A percentile compares a stretch with the other conserved stretches of the same genome.
phyloP scores from a whole-genome alignment of 164 flowering plant genomes.

The Chimonanthus praecox region DNA sequence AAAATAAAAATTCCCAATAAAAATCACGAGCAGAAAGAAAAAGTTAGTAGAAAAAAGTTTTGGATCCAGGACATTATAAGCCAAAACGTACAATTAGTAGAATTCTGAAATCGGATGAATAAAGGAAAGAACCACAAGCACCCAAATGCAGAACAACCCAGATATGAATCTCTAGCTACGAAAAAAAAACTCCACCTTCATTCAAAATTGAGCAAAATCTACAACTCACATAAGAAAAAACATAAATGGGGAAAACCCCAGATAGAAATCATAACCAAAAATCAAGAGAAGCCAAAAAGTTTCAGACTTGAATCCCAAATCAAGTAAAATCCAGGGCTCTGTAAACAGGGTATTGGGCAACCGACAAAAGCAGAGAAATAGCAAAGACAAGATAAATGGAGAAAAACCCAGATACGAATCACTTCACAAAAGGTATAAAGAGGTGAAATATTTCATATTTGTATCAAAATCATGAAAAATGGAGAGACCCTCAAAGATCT shows the following conservation, averaged over 20 bases:
- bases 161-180: not conserved
- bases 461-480: not conserved
- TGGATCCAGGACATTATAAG: no score
- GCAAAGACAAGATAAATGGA: not conserved
- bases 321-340: not conserved
- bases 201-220: no score
- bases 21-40: no score
- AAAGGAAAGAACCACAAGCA: not conserved
- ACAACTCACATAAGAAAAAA: not conserved
- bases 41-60: no score
- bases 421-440: not conserved
- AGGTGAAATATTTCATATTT: slow-evolving; percentile 14
- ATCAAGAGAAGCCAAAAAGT: slow-evolving; percentile 6
- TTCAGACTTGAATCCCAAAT: slow-evolving; percentile 6
- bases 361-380: not conserved
- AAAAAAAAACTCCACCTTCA: not conserved
- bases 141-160: not conserved
- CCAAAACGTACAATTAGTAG: not conserved
- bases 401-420: slow-evolving; percentile 1
- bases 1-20: no score
- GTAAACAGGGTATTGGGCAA: no score
- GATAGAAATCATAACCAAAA: slow-evolving; percentile 5
- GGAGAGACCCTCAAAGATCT: slow-evolving; percentile 26
- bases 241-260: not conserved
- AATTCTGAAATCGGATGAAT: no score